A percentile compares a stretch with the other conserved stretches of the same genome.
Evolutionary conservation across 106 monocot species (phyloP).

Genomic region (Ottelia alismoides): DNA sequence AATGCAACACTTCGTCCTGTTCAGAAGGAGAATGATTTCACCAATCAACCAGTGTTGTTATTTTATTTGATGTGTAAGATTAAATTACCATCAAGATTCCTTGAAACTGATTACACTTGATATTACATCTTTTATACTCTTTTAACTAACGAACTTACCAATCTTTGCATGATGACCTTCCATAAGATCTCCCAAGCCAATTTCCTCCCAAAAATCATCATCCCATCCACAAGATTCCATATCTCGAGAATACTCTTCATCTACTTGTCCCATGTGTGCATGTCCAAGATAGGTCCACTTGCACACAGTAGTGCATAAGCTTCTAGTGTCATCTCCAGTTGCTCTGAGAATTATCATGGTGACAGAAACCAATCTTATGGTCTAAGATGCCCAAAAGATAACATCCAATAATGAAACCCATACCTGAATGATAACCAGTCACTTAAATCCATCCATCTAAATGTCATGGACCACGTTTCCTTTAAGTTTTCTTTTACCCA

Average conservation of each 20-base stretch:
- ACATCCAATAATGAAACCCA: not conserved
- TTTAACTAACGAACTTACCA: slow-evolving; percentile 31
- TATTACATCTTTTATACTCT: too few species aligned
- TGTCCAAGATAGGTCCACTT: slow-evolving; percentile 99
- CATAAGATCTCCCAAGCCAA: slow-evolving; percentile 80
- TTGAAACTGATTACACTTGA: too few species aligned
- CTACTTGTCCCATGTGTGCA: slow-evolving; percentile 62
- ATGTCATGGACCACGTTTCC: slow-evolving; percentile 92
- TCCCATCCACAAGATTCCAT: slow-evolving; percentile 99
- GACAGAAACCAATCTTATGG: not conserved
- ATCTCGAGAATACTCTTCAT: slow-evolving; percentile 43
- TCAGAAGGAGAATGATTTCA: not conserved
- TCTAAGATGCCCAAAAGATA: not conserved
- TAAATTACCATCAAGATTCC: too few species aligned
- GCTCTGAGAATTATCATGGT: slow-evolving; percentile 36
- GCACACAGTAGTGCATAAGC: slow-evolving; percentile 93
- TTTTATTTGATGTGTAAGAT: too few species aligned
- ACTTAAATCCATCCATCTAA: slow-evolving; percentile 99
- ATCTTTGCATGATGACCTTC: slow-evolving; percentile 93
- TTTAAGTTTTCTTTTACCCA: slow-evolving; percentile 98
- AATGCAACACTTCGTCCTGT: slow-evolving; percentile 93
- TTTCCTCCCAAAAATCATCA: slow-evolving; percentile 92
- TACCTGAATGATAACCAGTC: slow-evolving; percentile 98
- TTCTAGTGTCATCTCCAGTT: slow-evolving; percentile 97
- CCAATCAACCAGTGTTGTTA: too few species aligned